Percentiles rank a stretch among this genome's conserved stretches.
phyloP scores from a whole-genome alignment of 805 yeast species.

The Cyberlindnera euphorbiae region DNA sequence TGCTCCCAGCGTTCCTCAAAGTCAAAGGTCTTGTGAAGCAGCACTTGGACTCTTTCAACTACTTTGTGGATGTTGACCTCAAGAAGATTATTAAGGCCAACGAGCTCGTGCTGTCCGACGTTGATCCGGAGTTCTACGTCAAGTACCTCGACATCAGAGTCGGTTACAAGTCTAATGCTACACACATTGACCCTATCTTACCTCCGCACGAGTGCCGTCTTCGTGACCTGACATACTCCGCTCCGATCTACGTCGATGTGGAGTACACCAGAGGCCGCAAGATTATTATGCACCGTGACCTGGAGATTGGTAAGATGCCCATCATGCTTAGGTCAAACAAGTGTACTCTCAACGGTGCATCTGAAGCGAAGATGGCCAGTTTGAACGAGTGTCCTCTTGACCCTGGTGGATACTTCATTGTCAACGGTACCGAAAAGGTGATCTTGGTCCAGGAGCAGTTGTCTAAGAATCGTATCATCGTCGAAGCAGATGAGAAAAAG shows the following conservation, averaged over 20 bases:
- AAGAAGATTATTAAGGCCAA: slow-evolving; percentile 91
- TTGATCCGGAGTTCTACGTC: slow-evolving; percentile 93
- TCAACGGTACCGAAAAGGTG: slow-evolving; percentile 96
- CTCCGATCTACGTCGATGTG: slow-evolving; percentile 94
- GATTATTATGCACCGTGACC: slow-evolving; percentile 81
- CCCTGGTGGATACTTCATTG: slow-evolving; percentile 98
- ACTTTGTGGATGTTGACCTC: slow-evolving; percentile 89
- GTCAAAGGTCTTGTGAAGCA: slow-evolving; percentile 96
- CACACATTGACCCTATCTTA: slow-evolving; percentile 51
- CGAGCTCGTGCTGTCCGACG: slow-evolving; percentile 84
- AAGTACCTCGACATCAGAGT: slow-evolving; percentile 91
- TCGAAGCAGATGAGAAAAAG: slow-evolving; percentile 94
- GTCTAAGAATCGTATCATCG: slow-evolving; percentile 94
- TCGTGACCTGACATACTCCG: slow-evolving; percentile 90
- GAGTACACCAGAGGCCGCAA: slow-evolving; percentile 95
- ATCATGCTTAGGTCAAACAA: slow-evolving; percentile 92
- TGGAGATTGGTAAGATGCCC: slow-evolving; percentile 99
- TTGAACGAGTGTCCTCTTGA: slow-evolving; percentile 94
- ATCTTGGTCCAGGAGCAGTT: slow-evolving; percentile 95
- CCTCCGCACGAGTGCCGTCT: slow-evolving; percentile 96
- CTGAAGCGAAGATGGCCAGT: slow-evolving; percentile 80
- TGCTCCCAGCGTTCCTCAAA: slow-evolving; percentile 90
- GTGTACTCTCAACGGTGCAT: slow-evolving; percentile 77
- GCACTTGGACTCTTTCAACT: slow-evolving; percentile 96
- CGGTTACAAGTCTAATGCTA: slow-evolving; percentile 66